Percentiles rank a stretch among this genome's conserved stretches.
Conservation (phyloP, 2,329 filamentous ascomycete species). For the Alternaria incomplexa region DNA sequence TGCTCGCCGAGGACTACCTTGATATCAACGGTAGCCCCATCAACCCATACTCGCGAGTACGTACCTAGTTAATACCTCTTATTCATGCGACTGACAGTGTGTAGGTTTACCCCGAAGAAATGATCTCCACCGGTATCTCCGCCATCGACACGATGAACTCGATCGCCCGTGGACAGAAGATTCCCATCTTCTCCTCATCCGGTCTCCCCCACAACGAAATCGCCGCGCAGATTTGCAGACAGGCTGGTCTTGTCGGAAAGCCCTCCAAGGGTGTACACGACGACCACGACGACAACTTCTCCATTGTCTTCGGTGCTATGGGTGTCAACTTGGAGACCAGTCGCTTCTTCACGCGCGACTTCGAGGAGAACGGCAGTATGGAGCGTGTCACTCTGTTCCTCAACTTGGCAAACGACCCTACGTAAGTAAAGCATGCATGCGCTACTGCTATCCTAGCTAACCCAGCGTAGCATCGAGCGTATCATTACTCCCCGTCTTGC, state of each 20-base stretch:
- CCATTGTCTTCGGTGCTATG: constrained; percentile 99
- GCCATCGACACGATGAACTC: constrained; percentile 95
- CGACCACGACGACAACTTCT: constrained; percentile 98
- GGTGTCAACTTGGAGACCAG: constrained; percentile 99
- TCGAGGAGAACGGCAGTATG: constrained; percentile 98
- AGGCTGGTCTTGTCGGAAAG: constrained; percentile 89
- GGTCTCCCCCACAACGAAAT: constrained; percentile 99
- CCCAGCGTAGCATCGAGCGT: constrained; percentile 80
- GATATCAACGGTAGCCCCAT: constrained; percentile 99
- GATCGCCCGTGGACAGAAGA: constrained; percentile 98
- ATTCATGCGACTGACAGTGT: constrained; percentile 25
- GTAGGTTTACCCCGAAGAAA: constrained; percentile 97
- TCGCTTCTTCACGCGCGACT: constrained; percentile 97
- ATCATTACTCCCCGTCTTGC: constrained; percentile 99
- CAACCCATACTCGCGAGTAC: constrained; percentile 94
- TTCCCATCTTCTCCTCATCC: constrained; percentile 97
- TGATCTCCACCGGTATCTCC: constrained; percentile 99
- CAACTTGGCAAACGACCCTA: constrained; percentile 98
- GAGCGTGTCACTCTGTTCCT: constrained; percentile 97
- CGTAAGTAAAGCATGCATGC: constrained; percentile 64
- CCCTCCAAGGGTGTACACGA: constrained; percentile 97
- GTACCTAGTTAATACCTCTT: constrained; percentile 36
- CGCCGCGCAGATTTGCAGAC: constrained; percentile 96
- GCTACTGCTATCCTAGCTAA: constrained; percentile 22
- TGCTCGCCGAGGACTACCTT: constrained; percentile 95